phyloP scores from a whole-genome alignment of 257 asterid genomes.

The Nicotiana noctiflora region DNA sequence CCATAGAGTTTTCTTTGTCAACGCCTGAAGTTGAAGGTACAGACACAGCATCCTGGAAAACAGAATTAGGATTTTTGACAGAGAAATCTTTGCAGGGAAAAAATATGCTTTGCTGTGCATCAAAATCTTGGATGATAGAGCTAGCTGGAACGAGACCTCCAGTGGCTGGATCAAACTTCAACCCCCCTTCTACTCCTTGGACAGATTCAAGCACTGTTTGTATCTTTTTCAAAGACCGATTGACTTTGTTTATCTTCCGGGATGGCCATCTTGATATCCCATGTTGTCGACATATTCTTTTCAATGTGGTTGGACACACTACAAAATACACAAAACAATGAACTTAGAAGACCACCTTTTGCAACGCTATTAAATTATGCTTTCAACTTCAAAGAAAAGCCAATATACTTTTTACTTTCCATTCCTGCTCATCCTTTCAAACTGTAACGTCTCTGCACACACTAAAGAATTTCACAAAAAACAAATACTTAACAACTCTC shows the following conservation, averaged over 20 bases:
- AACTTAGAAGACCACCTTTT: neutral
- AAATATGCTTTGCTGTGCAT: conserved; percentile 15
- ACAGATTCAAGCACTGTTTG: conserved; percentile 78
- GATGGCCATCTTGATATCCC: conserved; percentile 96
- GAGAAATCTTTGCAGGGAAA: conserved; percentile 19
- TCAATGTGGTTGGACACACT: conserved; percentile 96
- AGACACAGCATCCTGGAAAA: conserved; percentile 13
- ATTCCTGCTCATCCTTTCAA: neutral
- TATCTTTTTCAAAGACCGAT: conserved; percentile 73
- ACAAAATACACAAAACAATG: conserved; percentile 9
- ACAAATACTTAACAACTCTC: neutral
- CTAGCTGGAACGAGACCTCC: conserved; percentile 47
- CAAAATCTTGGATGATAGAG: conserved; percentile 35
- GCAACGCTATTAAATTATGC: neutral
- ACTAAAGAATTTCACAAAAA: neutral
- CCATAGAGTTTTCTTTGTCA: conserved; percentile 26
- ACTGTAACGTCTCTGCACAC: neutral
- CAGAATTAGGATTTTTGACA: conserved; percentile 18
- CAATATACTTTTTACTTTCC: neutral
- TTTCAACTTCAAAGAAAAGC: neutral
- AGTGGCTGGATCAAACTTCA: conserved; percentile 52
- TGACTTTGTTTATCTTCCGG: conserved; percentile 80
- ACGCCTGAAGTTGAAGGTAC: conserved; percentile 22
- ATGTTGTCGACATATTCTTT: conserved; percentile 83
- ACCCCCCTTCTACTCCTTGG: conserved; percentile 72